phyloP scores from a whole-genome alignment of 768 basidiomycete species.

The Kwoniella sp. region DNA sequence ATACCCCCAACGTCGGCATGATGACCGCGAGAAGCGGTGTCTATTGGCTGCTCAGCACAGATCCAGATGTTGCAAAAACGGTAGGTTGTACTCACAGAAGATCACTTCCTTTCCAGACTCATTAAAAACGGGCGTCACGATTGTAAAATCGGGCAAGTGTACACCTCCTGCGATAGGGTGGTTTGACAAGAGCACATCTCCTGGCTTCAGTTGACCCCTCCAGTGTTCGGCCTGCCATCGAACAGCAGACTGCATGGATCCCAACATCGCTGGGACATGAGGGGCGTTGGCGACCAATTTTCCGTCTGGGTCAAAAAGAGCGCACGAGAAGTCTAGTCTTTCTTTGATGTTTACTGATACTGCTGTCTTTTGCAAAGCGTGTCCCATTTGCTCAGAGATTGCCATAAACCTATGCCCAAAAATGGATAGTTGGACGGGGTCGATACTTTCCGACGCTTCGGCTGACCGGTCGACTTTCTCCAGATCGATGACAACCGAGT shows the following conservation, averaged over 20 bases:
- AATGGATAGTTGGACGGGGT: slow-evolving; percentile 67
- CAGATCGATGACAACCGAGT: slow-evolving; percentile 41
- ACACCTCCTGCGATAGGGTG: slow-evolving; percentile 53
- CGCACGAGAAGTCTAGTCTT: slow-evolving; percentile 84
- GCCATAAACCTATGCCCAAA: slow-evolving; percentile 98
- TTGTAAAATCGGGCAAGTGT: slow-evolving; percentile 84
- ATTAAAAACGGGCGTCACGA: slow-evolving; percentile 87
- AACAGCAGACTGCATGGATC: slow-evolving; percentile 40
- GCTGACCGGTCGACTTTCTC: slow-evolving; percentile 12
- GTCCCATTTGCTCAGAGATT: slow-evolving; percentile 87
- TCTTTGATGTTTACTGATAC: slow-evolving; percentile 96
- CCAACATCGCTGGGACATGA: slow-evolving; percentile 38
- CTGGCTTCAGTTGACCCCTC: slow-evolving; percentile 63
- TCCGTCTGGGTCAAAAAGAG: slow-evolving; percentile 89
- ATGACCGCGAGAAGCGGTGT: slow-evolving; percentile 82
- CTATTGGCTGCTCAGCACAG: background rate
- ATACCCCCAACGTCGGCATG: slow-evolving; percentile 77
- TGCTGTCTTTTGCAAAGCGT: slow-evolving; percentile 83
- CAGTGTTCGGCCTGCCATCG: slow-evolving; percentile 31
- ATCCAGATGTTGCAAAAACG: background rate
- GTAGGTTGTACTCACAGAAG: slow-evolving; percentile 22
- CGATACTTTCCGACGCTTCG: slow-evolving; percentile 25
- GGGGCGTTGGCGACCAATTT: slow-evolving; percentile 89
- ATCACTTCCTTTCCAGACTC: slow-evolving; percentile 58
- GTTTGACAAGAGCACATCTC: slow-evolving; percentile 88